These are phyloP conservation scores for Coniochaeta sp. DNA, from an alignment of 2,329 filamentous ascomycete species.

Conservation along the genomic window DNA sequence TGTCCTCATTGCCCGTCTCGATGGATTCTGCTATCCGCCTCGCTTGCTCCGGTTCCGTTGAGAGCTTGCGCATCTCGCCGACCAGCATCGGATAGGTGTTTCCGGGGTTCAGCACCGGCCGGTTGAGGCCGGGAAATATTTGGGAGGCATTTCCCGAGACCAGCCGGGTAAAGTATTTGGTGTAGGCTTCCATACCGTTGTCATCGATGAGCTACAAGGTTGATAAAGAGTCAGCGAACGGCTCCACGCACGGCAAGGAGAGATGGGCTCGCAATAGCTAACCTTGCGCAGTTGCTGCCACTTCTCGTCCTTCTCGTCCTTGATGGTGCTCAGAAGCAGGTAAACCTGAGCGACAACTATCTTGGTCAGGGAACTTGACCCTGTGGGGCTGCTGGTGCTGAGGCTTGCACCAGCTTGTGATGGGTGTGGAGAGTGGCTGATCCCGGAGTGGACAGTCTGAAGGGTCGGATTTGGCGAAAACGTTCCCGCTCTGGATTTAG, in stretches of 20 bases:
- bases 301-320: constrained; percentile 88
- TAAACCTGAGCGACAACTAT: constrained; percentile 95
- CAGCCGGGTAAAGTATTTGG: constrained; percentile 90
- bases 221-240: constrained; percentile 8
- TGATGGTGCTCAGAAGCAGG: constrained; percentile 87
- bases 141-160: constrained; percentile 85
- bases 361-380: constrained; percentile 68
- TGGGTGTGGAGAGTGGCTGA: constrained; percentile 48
- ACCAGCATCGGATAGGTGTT: constrained; percentile 72
- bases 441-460: constrained; percentile 49
- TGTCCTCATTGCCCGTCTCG: constrained; percentile 82
- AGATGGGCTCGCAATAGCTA: constrained; percentile 21
- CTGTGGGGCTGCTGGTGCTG: constrained; percentile 55
- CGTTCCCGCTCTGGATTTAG: constrained; percentile 55
- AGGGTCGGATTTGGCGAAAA: constrained; percentile 53
- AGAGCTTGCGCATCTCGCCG: constrained; percentile 79
- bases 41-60: constrained; percentile 72
- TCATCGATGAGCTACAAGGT: constrained; percentile 78
- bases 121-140: constrained; percentile 76
- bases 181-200: constrained; percentile 98
- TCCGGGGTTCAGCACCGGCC: constrained; percentile 63
- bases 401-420: constrained; percentile 53
- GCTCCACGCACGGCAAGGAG: not conserved
- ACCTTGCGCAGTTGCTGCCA: constrained; percentile 95
- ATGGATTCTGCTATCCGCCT: constrained; percentile 90